phyloP scores from a whole-genome alignment of 2,329 filamentous ascomycete genomes.

The Colletotrichum trifolii region DNA sequence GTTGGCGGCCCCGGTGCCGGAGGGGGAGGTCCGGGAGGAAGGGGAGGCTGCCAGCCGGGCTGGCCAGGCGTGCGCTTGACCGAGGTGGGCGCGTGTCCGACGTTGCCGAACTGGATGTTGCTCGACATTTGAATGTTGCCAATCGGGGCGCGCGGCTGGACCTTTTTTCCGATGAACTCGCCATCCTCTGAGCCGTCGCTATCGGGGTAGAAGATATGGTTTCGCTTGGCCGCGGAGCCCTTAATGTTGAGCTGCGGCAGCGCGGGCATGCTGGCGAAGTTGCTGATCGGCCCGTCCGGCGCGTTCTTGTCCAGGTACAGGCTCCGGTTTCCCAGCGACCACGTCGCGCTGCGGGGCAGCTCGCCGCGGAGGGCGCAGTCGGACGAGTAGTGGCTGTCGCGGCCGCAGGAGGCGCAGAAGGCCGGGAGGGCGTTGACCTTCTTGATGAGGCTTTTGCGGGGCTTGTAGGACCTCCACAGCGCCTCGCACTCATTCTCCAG shows the following conservation, averaged over 20 bases:
- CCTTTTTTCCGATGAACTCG: constrained; percentile 53
- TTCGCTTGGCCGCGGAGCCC: constrained; percentile 48
- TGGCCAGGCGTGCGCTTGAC: constrained; percentile 25
- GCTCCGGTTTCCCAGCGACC: constrained; percentile 61
- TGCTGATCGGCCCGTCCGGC: constrained; percentile 51
- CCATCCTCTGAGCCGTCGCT: constrained; percentile 57
- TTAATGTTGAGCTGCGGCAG: constrained; percentile 42
- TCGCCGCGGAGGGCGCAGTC: constrained; percentile 57
- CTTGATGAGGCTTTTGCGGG: constrained; percentile 51
- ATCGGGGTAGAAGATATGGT: constrained; percentile 58
- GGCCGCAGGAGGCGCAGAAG: constrained; percentile 68
- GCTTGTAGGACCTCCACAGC: constrained; percentile 69
- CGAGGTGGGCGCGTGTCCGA: constrained; percentile 36
- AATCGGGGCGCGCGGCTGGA: constrained; percentile 44
- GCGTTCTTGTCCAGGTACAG: constrained; percentile 62
- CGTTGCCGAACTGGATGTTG: constrained; percentile 49
- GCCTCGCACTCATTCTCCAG: constrained; percentile 68
- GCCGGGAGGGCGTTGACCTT: constrained; percentile 62
- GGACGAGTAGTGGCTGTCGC: constrained; percentile 64
- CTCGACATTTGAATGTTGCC: constrained; percentile 53
- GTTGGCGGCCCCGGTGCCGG: constrained; percentile 39
- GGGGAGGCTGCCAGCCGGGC: constrained; percentile 46
- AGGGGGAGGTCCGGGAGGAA: constrained; percentile 53
- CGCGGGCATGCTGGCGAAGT: constrained; percentile 41
- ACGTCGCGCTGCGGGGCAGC: constrained; percentile 55